phyloP scores from a whole-genome alignment of 176 grass and related monocot genomes.

The Hsuehochloa calcarea region DNA sequence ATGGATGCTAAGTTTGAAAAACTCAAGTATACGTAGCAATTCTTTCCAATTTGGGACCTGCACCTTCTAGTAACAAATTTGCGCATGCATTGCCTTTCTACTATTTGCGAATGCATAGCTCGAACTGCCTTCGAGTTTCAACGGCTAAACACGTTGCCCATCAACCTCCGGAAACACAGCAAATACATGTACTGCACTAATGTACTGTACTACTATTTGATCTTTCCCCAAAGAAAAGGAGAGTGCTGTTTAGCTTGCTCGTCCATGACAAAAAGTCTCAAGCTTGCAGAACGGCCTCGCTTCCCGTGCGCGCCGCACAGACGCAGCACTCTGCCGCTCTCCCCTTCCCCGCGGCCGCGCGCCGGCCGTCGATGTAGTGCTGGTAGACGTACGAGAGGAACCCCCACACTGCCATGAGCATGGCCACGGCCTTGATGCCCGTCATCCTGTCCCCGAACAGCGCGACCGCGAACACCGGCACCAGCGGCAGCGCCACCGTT shows the following conservation, averaged over 20 bases:
- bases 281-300: neutral
- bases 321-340: constrained; percentile 16
- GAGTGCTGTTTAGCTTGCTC: neutral
- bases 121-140: neutral
- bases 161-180: neutral
- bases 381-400: constrained; percentile 88
- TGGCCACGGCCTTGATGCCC: constrained; percentile 60
- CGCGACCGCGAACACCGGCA: constrained; percentile 69
- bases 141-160: neutral
- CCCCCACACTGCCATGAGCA: constrained; percentile 85
- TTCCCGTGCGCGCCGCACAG: neutral
- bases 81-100: neutral
- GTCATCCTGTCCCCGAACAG: constrained; percentile 78
- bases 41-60: no score
- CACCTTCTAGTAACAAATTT: no score
- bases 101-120: neutral
- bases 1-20: no score
- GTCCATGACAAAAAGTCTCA: neutral
- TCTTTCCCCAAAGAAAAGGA: neutral
- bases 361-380: constrained; percentile 58
- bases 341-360: neutral
- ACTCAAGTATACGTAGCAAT: no score
- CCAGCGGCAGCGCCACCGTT: constrained; percentile 60
- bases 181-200: neutral
- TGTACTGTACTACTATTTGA: neutral